Evolutionary conservation across 2,329 filamentous ascomycete genomes (phyloP).

Genomic region (Aspergillus sp.): DNA sequence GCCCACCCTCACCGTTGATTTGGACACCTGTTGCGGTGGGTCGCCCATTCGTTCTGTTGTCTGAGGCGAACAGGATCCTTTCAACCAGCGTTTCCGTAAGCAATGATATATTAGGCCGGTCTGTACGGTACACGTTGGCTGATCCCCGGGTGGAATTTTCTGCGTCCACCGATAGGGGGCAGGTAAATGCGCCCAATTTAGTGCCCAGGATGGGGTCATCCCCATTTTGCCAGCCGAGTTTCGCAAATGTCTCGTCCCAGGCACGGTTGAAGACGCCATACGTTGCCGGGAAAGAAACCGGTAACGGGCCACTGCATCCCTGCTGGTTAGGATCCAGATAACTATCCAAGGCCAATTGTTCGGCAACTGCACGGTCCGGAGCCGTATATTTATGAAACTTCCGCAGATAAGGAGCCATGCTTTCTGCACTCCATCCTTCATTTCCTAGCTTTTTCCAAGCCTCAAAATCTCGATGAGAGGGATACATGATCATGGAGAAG

Average conservation of each 20-base stretch:
- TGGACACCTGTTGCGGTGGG: conserved; percentile 13
- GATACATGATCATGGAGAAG: conserved; percentile 21
- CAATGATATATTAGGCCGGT: conserved; percentile 39
- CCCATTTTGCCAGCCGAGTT: conserved; percentile 11
- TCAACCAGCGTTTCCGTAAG: conserved; percentile 41
- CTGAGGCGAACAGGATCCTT: conserved; percentile 34
- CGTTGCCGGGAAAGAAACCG: conserved; percentile 20
- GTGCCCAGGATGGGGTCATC: conserved; percentile 24
- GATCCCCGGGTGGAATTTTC: conserved; percentile 25
- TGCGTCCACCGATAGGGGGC: conserved; percentile 25
- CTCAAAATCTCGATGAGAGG: conserved; percentile 32
- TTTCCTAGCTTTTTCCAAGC: conserved; percentile 40
- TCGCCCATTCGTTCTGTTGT: conserved; percentile 18
- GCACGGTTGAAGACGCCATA: conserved; percentile 14
- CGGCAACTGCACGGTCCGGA: conserved; percentile 12
- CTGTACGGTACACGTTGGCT: conserved; percentile 33
- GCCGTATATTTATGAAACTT: conserved; percentile 30
- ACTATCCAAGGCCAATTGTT: conserved; percentile 1
- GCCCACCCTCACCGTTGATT: conserved; percentile 12
- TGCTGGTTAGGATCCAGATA: conserved; percentile 2
- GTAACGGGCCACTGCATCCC: conserved; percentile 4
- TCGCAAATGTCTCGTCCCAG: conserved; percentile 7
- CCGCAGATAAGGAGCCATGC: conserved; percentile 41
- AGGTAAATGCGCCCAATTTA: conserved; percentile 31
- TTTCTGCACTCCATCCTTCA: conserved; percentile 37